Evolutionary conservation across 345 rosid genomes (phyloP), one percentile per base, ranked within the genome.

Genomic region (Kandelia obovata): DNA sequence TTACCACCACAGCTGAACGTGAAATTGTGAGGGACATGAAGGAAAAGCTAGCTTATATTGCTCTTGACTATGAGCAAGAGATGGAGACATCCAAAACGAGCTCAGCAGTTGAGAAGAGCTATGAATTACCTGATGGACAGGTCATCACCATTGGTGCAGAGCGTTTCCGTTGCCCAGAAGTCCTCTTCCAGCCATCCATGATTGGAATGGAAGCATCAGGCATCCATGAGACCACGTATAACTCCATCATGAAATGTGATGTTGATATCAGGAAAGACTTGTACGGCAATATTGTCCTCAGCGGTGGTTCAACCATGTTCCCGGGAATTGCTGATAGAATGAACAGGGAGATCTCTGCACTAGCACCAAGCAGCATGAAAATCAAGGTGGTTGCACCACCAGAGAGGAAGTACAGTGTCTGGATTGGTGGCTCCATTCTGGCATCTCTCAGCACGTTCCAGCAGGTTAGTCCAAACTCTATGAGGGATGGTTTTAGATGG

Each of bases 271-370:
- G 91, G 77, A 88, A 89, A 79, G 96, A 92, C 79, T 75, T 92
- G 74, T 92, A 92, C 2, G 91, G 96, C 52, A 92, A 92, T 81
- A 89, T 90, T 67, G 98, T 92, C 25, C 95, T 92, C 70, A 92
- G 96, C 62, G 96, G 97, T 86, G 98, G 98, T 53, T 75, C 97
- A 10, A 93, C 97, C 34, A 93, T 93, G 98, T 93, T 93, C 88
- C 78, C 91, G 0, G 94, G 94, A 5, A 90, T 91, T 17, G 92
- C 89, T 0, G 98, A 91, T 65, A 88, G 97, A 72, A 91, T 93
- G 97, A 93, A 88, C 85, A 91, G 89, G 83, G 98, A 93, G 71
- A 93, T 93, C 77, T 79, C 97, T 23, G 94, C 97, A 0, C 76
- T 93, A 60, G 97, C 97, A 35, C 97, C 98, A 20, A 90, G 91